Evolutionary conservation across 2,329 filamentous ascomycete species (phyloP), one percentile per base, ranked within the genome.

Genomic region (Sporothrix sp.): DNA sequence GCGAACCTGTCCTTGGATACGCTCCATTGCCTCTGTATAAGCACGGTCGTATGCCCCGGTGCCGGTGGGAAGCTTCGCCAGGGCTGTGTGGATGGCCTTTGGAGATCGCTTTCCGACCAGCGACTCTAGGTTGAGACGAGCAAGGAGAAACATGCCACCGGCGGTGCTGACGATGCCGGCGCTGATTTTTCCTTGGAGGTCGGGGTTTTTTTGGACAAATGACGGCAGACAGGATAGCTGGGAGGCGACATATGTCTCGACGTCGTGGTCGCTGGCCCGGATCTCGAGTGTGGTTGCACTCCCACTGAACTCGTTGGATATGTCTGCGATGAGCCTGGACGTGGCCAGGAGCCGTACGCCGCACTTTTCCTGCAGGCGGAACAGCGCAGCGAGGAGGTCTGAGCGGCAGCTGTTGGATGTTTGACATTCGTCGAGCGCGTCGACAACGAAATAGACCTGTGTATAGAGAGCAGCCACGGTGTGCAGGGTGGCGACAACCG

Each of bases 401-500:
- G 30, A 3, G 2, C 57, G 54, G 39, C 51, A 47, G 1, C 47
- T 43, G 16, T 46, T 37, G 18, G 48, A 36, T 25, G 28, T 16
- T 28, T 47, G 45, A 42, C 54, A 58, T 47, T 64, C 62, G 21
- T 65, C 62, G 1, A 63, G 57, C 2, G 61, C 62, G 49, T 63
- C 61, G 7, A 63, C 27, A 6, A 63, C 13, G 25, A 63, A 51
- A 44, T 58, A 63, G 7, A 58, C 52, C 18, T 39, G 56, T 1
- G 55, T 58, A 52, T 62, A 66, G 0, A 13, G 1, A 1, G 43
- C 20, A 1, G 38, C 27, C 2, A 65, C 52, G 0, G 35, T 50
- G 3, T 40, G 11, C 0, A 70, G 51, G 4, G 36, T 28, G 5
- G 50, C 13, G 0, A 33, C 23, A 7, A 45, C 7, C 21, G 35